A percentile compares a stretch with the other conserved stretches of the same genome.
These are phyloP conservation scores for Penicillium samsonianum DNA, from an alignment of 495 filamentous ascomycete species.

Conservation along the genomic window DNA sequence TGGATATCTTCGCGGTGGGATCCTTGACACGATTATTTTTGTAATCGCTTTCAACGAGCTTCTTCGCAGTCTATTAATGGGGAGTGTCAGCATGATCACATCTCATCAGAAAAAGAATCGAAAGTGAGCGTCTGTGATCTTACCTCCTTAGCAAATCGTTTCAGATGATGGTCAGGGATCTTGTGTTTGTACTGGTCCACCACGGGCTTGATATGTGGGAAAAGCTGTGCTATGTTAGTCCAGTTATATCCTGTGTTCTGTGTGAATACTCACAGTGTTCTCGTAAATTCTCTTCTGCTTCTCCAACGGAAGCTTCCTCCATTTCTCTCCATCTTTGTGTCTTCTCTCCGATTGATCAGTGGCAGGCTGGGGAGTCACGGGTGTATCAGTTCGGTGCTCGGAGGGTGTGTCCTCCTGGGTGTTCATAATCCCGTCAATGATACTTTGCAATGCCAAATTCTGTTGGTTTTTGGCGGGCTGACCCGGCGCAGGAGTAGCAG, in stretches of 20 bases:
- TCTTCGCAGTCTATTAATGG: slow-evolving; percentile 63
- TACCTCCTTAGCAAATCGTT: slow-evolving; percentile 84
- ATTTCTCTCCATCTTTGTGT: slow-evolving; percentile 66
- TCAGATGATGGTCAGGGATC: slow-evolving; percentile 83
- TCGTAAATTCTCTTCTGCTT: slow-evolving; percentile 94
- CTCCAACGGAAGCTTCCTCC: slow-evolving; percentile 74
- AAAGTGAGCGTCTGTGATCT: slow-evolving; percentile 10
- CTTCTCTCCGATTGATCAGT: slow-evolving; percentile 63
- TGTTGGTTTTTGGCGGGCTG: slow-evolving; percentile 55
- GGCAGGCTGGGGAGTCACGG: slow-evolving; percentile 48
- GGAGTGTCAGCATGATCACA: slow-evolving; percentile 2
- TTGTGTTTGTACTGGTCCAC: slow-evolving; percentile 83
- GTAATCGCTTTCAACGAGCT: slow-evolving; percentile 84
- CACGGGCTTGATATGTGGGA: slow-evolving; percentile 79
- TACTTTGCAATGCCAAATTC: slow-evolving; percentile 71
- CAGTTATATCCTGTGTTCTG: not conserved
- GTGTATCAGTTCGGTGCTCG: slow-evolving; percentile 56
- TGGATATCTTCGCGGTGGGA: slow-evolving; percentile 68
- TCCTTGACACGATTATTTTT: slow-evolving; percentile 82
- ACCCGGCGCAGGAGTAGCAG: slow-evolving; percentile 46
- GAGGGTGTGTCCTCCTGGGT: slow-evolving; percentile 63
- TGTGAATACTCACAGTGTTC: slow-evolving; percentile 66
- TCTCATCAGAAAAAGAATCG: slow-evolving; percentile 2
- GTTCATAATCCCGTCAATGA: slow-evolving; percentile 81
- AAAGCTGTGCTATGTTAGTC: slow-evolving; percentile 57